Percentiles rank a stretch among this genome's conserved stretches.
Conservation (phyloP, 2,329 filamentous ascomycete genomes). For the Botryotinia globosa region DNA sequence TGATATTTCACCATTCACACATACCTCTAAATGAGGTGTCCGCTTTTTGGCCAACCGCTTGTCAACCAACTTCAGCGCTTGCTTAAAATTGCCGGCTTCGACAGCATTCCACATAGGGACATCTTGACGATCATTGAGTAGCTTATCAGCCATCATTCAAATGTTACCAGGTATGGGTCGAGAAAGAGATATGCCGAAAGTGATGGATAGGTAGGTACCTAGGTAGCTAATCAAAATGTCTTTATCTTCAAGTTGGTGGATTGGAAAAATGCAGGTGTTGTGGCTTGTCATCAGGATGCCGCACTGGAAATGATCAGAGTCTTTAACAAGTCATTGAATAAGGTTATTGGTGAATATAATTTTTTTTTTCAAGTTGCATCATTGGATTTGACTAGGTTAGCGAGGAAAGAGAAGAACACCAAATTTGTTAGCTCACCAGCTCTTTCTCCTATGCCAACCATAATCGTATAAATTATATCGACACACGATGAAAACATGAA, state of each 20-base stretch:
- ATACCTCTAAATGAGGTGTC: slow-evolving; percentile 37
- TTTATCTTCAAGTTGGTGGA: background rate
- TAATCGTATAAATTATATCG: background rate
- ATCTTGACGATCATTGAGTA: slow-evolving; percentile 35
- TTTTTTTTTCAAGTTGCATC: slow-evolving; percentile 5
- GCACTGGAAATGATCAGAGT: slow-evolving; percentile 6
- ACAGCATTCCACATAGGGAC: slow-evolving; percentile 39
- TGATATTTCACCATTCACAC: slow-evolving; percentile 17
- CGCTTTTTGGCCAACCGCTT: slow-evolving; percentile 38
- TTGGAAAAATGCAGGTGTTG: slow-evolving; percentile 1
- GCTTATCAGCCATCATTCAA: slow-evolving; percentile 30
- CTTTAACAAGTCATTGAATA: background rate
- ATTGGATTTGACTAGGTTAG: slow-evolving; percentile 11
- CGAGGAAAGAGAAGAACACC: slow-evolving; percentile 14
- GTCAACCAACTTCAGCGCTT: slow-evolving; percentile 39
- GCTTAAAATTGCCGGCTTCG: slow-evolving; percentile 38
- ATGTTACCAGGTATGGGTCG: background rate
- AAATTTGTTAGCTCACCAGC: no score
- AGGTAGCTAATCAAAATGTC: background rate
- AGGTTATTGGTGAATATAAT: background rate
- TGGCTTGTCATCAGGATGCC: background rate
- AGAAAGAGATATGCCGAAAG: background rate
- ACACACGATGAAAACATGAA: background rate
- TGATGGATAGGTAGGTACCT: no score
- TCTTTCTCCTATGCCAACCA: background rate